Evolutionary conservation across 495 filamentous ascomycete species (phyloP), one percentile per base, ranked within the genome.

Genomic region (Lentithecium fluviatile): DNA sequence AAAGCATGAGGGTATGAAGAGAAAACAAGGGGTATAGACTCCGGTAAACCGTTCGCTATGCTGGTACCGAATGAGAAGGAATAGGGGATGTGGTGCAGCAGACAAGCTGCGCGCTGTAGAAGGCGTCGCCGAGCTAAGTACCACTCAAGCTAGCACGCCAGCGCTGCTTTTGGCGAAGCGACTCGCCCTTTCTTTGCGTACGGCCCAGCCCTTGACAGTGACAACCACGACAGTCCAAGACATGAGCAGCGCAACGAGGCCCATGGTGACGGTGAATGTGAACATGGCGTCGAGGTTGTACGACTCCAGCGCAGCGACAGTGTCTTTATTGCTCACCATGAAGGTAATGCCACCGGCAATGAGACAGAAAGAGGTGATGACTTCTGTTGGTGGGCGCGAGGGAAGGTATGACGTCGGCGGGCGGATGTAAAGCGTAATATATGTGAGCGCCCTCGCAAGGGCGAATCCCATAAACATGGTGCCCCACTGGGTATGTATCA

Each of bases 401-500:
- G 94, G 90, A n/a, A 90, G 79, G 67, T 88, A 84, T 1, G 90
- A 93, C 20, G 80, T 85, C 5, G 92, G 90, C n/a, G 90, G 91
- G 68, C 85, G 84, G 42, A 96, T 70, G 73, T 88, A 97, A 26
- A 88, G 74, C 19, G 91, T 68, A 17, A 94, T 74, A 70, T 97
- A 97, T 20, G 90, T 96, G 61, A 88, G 75, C 6, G 79, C 85
- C 34, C 94, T 82, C 21, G 91, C 85, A 52, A 94, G 74, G 1
- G 91, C 85, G 58, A 88, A 91, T 10, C 86, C 91, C 52, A 89
- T 83, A 58, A 98, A 79, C 65, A 97, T 81, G 63, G 83, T 85
- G 45, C 93, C 94, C 94, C 93, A 97, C 71, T 96, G 89, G 74
- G 87, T 87, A 77, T 98, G 94, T 45, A 98, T 81, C 89, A 91